Evolutionary conservation across 1,284 basidiomycete species (phyloP).

Genomic region (Cerrena zonata): DNA sequence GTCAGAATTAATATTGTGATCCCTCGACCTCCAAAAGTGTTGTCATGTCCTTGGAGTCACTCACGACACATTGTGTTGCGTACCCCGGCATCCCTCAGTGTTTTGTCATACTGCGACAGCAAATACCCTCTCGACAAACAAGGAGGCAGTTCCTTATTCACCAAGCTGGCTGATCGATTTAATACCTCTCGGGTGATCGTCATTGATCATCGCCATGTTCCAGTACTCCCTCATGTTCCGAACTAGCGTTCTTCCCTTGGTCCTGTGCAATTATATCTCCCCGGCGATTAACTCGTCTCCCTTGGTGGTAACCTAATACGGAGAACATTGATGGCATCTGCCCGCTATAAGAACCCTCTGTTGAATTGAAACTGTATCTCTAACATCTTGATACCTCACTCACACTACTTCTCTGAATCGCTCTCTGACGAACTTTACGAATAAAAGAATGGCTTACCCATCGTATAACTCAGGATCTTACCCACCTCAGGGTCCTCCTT

Average conservation of each 20-base stretch:
- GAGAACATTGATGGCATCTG: not conserved
- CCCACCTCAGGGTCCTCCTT: not conserved
- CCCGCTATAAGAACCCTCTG: not conserved
- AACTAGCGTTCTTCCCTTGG: not conserved
- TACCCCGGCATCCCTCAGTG: too few relatives aligned
- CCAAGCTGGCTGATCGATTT: constrained; percentile 2
- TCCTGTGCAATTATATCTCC: not conserved
- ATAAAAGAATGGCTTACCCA: constrained; percentile 4
- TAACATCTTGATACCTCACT: not conserved
- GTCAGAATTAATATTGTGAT: not conserved
- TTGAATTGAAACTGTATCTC: not conserved
- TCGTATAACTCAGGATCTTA: not conserved
- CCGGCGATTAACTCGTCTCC: not conserved
- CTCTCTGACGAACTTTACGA: too few relatives aligned
- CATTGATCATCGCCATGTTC: not conserved
- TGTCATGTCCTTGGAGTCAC: too few relatives aligned
- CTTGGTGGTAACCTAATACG: not conserved
- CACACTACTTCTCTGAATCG: not conserved
- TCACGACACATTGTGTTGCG: too few relatives aligned
- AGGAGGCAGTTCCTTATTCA: not conserved
- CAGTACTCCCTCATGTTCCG: not conserved
- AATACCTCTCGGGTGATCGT: not conserved
- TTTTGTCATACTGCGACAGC: not conserved
- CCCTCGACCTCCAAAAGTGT: not conserved
- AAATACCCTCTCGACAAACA: not conserved